Percentiles rank a stretch among this genome's conserved stretches.
Evolutionary conservation across 2,329 filamentous ascomycete species (phyloP).

Genomic region (Calonectria hawksworthii): DNA sequence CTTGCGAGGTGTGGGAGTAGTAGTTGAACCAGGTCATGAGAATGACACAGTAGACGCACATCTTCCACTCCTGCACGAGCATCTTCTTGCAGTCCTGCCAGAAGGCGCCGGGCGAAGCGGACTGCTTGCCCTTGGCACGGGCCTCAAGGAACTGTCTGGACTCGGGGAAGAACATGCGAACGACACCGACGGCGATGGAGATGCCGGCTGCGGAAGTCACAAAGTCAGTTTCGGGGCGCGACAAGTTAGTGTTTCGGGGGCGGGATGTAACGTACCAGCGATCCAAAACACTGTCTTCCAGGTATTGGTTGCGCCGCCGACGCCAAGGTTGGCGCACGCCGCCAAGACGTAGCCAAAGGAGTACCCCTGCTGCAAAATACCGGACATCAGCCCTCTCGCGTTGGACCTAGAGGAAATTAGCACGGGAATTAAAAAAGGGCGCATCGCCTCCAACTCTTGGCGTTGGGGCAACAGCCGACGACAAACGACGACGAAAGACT

Average conservation of each 20-base stretch:
- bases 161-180: constrained; percentile 79
- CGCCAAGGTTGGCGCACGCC: constrained; percentile 80
- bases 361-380: constrained; percentile 86
- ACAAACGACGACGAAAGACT: constrained; percentile 46
- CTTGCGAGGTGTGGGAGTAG: constrained; percentile 85
- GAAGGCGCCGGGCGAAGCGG: constrained; percentile 66
- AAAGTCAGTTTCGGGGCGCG: neutral
- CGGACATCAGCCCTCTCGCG: constrained; percentile 84
- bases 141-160: constrained; percentile 82
- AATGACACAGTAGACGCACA: constrained; percentile 82
- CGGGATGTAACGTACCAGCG: constrained; percentile 55
- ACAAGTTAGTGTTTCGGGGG: neutral
- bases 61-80: constrained; percentile 79
- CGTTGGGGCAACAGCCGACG: neutral
- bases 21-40: constrained; percentile 84
- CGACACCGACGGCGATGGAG: constrained; percentile 76
- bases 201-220: constrained; percentile 64
- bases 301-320: constrained; percentile 72
- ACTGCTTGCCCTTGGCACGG: constrained; percentile 70
- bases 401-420: constrained; percentile 60
- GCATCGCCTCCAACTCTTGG: constrained; percentile 33
- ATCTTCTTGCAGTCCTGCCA: constrained; percentile 79
- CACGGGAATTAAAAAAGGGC: constrained; percentile 28
- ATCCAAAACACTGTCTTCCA: constrained; percentile 87
- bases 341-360: constrained; percentile 85